Evolutionary conservation across 2,329 filamentous ascomycete genomes (phyloP).

Genomic region (Cladosporium oxysporum): DNA sequence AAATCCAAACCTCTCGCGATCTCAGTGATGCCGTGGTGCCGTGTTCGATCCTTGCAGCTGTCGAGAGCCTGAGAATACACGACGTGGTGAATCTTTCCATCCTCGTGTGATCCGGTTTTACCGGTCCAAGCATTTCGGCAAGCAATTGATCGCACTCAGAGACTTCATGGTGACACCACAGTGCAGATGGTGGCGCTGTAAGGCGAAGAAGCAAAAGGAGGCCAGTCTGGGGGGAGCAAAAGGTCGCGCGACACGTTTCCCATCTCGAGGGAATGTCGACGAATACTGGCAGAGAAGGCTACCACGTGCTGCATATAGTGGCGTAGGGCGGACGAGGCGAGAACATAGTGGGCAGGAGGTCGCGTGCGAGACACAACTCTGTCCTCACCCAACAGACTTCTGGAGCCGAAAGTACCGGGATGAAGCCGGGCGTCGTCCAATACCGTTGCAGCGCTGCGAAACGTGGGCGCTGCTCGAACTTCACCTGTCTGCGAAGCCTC

Average conservation of each 20-base stretch:
- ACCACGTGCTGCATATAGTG: neutral
- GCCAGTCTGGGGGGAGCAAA: neutral
- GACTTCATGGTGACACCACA: neutral
- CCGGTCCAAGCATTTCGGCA: slow-evolving; percentile 1
- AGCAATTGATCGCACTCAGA: neutral
- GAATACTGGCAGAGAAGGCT: neutral
- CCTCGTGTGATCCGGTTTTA: neutral
- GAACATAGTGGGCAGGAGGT: neutral
- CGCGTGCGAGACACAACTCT: neutral
- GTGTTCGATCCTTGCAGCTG: neutral
- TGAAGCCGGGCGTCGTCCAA: neutral
- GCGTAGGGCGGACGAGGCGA: neutral
- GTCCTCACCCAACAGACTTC: neutral
- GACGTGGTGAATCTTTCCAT: neutral
- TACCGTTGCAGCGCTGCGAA: neutral
- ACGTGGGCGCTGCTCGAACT: slow-evolving; percentile 1
- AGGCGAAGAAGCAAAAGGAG: neutral
- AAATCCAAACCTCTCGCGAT: neutral
- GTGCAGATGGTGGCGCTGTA: slow-evolving; percentile 6
- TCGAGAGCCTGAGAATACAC: neutral
- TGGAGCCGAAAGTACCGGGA: neutral
- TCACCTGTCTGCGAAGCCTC: neutral
- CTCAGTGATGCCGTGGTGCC: neutral
- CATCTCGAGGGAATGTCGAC: neutral
- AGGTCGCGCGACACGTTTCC: slow-evolving; percentile 6